These are phyloP conservation scores for Fusarium oligoseptatum DNA, from an alignment of 2,329 filamentous ascomycete genomes.

Conservation along the genomic window DNA sequence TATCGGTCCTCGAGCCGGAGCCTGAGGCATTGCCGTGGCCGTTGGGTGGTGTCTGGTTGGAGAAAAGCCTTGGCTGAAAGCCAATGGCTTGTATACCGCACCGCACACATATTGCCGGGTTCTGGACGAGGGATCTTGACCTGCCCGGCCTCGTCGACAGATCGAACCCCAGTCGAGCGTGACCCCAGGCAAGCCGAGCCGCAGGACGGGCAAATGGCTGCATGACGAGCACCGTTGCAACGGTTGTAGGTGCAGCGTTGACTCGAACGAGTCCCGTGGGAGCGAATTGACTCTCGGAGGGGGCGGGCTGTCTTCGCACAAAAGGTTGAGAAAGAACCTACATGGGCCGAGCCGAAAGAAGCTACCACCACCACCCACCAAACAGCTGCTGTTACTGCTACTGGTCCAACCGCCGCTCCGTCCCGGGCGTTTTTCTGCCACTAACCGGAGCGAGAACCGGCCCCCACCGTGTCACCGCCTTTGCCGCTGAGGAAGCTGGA, in stretches of 20 bases:
- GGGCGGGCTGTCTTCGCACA: conserved; percentile 7
- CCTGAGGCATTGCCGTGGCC: conserved; percentile 18
- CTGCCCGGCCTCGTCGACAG: conserved; percentile 37
- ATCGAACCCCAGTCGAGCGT: conserved; percentile 46
- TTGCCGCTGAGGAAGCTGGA: conserved; percentile 13
- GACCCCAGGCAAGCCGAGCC: conserved; percentile 48
- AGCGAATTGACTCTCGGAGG: conserved; percentile 16
- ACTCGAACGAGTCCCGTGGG: conserved; percentile 20
- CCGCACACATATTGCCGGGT: conserved; percentile 35
- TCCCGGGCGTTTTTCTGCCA: conserved; percentile 46
- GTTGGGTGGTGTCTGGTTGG: conserved; percentile 43
- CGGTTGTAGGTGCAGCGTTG: conserved; percentile 25
- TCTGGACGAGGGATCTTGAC: conserved; percentile 25
- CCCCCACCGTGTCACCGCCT: conserved; percentile 37
- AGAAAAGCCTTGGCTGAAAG: conserved; percentile 43
- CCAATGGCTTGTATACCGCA: conserved; percentile 43
- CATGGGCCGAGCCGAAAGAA: conserved; percentile 42
- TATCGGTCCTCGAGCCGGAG: conserved; percentile 27
- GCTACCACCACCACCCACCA: background rate
- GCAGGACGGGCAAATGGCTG: conserved; percentile 52
- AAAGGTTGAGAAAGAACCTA: conserved; percentile 37
- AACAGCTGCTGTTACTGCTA: conserved; percentile 19
- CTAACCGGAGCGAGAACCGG: conserved; percentile 14
- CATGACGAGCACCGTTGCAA: conserved; percentile 45
- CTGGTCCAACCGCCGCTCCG: conserved; percentile 31